Evolutionary conservation across 202 grass and related monocot species (phyloP), one percentile per base, ranked within the genome.

Genomic region (Hordeum pubiflorum): DNA sequence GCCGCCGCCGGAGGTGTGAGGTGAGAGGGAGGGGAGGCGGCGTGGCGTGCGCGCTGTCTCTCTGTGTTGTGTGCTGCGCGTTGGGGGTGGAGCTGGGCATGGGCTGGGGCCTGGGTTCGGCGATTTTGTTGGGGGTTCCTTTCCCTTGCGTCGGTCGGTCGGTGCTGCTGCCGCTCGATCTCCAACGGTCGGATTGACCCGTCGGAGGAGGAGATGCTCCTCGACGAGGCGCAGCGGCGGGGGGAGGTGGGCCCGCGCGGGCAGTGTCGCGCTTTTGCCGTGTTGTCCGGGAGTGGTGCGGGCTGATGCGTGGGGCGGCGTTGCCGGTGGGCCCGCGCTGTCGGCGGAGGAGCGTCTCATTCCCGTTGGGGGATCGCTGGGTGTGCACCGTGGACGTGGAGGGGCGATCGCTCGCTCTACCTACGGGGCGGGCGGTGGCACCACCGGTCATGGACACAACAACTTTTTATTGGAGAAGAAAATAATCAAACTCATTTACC

Each of bases 141-240:
- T 17, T 27, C 5, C 13, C 14, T 18, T 18, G 60, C 60, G 58
- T 5, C 58, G 58, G 23, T 61, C 50, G 50, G 50, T 46, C 22
- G 33, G 57, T 75, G 58, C 65, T 48, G 81, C 72, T 9, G 18
- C 63, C 38, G 63, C 52, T 65, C n/a, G 13, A 13, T 27, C 23
- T 37, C 81, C 54, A 88, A 88, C 86, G 86, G 81, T 88, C 81
- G 84, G 81, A 62, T 88, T 80, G 86, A 80, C 65, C 65, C 37
- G 33, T 1, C 22, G 38, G 11, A 44, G 43, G 43, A 0, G 43
- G 36, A 69, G 81, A 84, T 84, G 86, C 75, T 79, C 50, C 81
- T 83, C 86, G 60, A 38, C 76, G 81, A 84, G 60, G 81, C 68
- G 24, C 0, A 4, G 13, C 55, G 3, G 2, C 63, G 15, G 3